Percentiles rank a stretch among this genome's conserved stretches.
Evolutionary conservation across 2,329 filamentous ascomycete species (phyloP).

Genomic region (Sclerotiophoma versabilis): DNA sequence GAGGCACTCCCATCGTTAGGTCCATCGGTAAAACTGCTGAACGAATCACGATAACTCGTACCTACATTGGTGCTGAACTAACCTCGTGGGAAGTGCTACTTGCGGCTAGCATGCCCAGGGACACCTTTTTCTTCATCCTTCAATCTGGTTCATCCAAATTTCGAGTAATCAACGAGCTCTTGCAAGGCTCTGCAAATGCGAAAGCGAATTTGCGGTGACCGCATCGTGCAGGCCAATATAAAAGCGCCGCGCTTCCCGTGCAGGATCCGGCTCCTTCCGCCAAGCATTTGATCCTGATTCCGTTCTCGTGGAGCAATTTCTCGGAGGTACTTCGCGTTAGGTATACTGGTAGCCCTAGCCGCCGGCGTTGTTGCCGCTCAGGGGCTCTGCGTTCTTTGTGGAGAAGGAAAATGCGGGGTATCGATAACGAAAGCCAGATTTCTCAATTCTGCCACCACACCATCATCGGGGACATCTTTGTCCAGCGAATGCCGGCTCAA

Average conservation of each 20-base stretch:
- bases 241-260: constrained; percentile 11
- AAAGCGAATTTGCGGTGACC: constrained; percentile 5
- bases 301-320: background rate
- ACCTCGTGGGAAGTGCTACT: background rate
- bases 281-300: background rate
- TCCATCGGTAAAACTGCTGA: background rate
- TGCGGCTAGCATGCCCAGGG: constrained; percentile 3
- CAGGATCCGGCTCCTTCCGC: constrained; percentile 9
- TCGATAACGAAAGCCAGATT: constrained; percentile 13
- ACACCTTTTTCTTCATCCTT: background rate
- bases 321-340: constrained; percentile 16
- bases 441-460: constrained; percentile 8
- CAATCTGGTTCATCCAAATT: background rate
- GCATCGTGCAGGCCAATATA: constrained; percentile 7
- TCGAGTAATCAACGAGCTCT: background rate
- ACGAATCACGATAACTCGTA: constrained; percentile 7
- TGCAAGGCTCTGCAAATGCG: background rate
- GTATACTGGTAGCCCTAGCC: constrained; percentile 11
- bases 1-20: constrained; percentile 3
- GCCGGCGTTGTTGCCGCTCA: constrained; percentile 14
- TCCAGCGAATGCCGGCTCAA: constrained; percentile 3
- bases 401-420: constrained; percentile 20
- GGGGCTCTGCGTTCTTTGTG: constrained; percentile 6
- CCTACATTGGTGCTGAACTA: constrained; percentile 6
- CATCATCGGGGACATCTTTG: background rate